Evolutionary conservation across 805 yeast species (phyloP).

Genomic region (Pichia californica): DNA sequence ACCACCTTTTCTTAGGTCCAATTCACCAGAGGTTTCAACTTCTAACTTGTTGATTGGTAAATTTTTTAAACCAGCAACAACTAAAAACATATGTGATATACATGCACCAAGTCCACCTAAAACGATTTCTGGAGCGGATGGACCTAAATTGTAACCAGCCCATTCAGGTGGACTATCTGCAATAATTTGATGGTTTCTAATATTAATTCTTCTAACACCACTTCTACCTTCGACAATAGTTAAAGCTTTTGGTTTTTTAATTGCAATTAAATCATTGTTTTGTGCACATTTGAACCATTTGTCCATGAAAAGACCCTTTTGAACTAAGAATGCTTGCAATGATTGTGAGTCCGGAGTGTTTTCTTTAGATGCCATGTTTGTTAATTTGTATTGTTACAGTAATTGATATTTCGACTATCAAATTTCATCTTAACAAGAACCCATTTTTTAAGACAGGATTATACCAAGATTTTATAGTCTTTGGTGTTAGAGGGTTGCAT

Average conservation of each 20-base stretch:
- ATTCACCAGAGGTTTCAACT: conserved; percentile 7
- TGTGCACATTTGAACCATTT: conserved; percentile 1
- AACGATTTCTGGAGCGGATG: conserved; percentile 8
- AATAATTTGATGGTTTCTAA: conserved; percentile 6
- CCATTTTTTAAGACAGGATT: no score
- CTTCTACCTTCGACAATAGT: conserved; percentile 8
- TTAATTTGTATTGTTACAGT: no score
- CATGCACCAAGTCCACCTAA: conserved; percentile 7
- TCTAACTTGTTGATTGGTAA: conserved; percentile 4
- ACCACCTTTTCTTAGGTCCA: conserved; percentile 6
- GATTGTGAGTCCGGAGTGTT: conserved; percentile 33
- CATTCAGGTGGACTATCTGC: conserved; percentile 8
- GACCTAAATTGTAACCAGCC: conserved; percentile 7
- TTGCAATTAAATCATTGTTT: conserved; percentile 1
- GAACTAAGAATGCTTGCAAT: conserved; percentile 15
- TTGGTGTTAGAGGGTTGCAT: no score
- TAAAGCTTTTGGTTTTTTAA: conserved; percentile 5
- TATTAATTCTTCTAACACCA: conserved; percentile 5
- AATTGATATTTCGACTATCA: no score
- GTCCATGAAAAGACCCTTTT: conserved; percentile 6
- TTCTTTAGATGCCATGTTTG: background rate
- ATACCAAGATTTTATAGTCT: no score
- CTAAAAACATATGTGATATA: conserved; percentile 7
- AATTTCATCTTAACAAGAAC: no score
- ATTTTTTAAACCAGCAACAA: conserved; percentile 8